phyloP scores from a whole-genome alignment of 164 flowering plant genomes.

The Stephania cephalantha region DNA sequence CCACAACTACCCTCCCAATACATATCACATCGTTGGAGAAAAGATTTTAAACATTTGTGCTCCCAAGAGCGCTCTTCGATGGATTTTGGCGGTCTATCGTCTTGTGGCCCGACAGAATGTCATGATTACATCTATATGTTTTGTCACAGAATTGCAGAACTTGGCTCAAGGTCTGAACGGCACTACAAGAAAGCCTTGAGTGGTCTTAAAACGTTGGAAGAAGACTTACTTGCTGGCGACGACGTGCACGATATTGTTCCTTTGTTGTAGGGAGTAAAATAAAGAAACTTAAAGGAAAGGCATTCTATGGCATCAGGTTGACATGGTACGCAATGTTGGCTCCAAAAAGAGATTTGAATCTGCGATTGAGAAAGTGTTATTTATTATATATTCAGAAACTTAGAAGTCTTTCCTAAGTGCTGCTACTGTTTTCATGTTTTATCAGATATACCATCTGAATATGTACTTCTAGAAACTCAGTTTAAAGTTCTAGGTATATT shows the following conservation, averaged over 20 bases:
- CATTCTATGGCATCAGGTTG: background rate
- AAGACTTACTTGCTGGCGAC: background rate
- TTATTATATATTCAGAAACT: background rate
- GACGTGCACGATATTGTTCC: background rate
- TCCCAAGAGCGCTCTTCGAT: conserved; percentile 17
- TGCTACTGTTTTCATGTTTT: conserved; percentile 1
- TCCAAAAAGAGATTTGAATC: background rate
- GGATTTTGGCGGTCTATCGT: background rate
- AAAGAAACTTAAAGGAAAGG: background rate
- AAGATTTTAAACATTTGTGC: conserved; percentile 39
- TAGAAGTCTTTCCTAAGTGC: background rate
- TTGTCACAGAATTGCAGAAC: background rate
- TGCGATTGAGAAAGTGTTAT: background rate
- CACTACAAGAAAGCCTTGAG: background rate
- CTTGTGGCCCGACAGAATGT: background rate
- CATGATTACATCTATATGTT: background rate
- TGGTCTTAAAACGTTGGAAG: background rate
- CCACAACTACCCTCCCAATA: conserved; percentile 59
- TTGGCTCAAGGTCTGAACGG: background rate
- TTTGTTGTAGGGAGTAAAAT: background rate
- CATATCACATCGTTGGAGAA: conserved; percentile 61
- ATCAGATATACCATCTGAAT: conserved; percentile 9
- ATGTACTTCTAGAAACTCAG: conserved; percentile 2
- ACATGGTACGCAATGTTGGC: background rate
- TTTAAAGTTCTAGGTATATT: background rate